Conservation (phyloP, 768 basidiomycete genomes). For the Pleurotus ostreatus region DNA sequence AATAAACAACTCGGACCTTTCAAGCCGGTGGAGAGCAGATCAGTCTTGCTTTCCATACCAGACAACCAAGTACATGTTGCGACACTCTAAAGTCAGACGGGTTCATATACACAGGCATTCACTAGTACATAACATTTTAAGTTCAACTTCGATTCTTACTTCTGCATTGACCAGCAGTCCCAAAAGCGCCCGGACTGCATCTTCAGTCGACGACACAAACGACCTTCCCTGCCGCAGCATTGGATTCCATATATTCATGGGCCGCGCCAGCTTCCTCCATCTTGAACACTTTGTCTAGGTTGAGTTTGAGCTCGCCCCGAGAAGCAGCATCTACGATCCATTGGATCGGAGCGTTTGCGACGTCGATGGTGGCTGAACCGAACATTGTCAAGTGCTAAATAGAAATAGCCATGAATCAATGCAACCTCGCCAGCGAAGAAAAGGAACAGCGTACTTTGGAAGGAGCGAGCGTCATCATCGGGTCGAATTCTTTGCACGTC, state of each 20-base stretch:
- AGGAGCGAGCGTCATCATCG: constrained; percentile 14
- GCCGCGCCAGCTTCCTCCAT: constrained; percentile 16
- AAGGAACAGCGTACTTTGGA: constrained; percentile 12
- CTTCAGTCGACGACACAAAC: constrained; percentile 18
- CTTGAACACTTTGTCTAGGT: constrained; percentile 19
- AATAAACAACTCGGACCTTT: too few relatives aligned
- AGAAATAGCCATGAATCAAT: not conserved
- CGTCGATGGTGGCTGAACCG: constrained; percentile 13
- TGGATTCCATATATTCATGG: constrained; percentile 20
- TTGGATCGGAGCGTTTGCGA: constrained; percentile 17
- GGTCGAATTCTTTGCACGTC: constrained; percentile 18
- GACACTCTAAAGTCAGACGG: too few relatives aligned
- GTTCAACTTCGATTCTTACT: too few relatives aligned
- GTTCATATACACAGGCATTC: too few relatives aligned
- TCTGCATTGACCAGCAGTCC: too few relatives aligned
- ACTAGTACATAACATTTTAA: too few relatives aligned
- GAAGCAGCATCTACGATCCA: constrained; percentile 18
- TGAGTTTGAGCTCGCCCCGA: constrained; percentile 14
- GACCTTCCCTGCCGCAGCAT: constrained; percentile 19
- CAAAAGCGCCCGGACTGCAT: too few relatives aligned
- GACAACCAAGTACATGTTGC: too few relatives aligned
- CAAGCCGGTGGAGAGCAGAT: too few relatives aligned
- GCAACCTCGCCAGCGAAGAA: not conserved
- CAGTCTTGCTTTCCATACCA: constrained; percentile 13
- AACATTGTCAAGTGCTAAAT: constrained; percentile 19